Evolutionary conservation across 2,329 filamentous ascomycete genomes (phyloP).

Genomic region (Trichophaea hybrida): DNA sequence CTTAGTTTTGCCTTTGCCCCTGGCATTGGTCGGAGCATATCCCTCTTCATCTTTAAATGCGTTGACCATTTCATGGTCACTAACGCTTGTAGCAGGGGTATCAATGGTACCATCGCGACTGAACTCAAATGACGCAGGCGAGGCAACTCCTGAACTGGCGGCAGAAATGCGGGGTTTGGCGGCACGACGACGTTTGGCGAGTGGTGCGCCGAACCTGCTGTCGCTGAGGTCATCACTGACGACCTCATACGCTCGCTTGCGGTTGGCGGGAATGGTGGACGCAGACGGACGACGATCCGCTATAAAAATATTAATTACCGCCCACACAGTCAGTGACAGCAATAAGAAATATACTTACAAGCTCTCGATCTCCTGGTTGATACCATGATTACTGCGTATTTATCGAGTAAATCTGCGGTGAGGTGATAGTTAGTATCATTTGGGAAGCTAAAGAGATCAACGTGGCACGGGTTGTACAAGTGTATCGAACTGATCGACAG

Average conservation of each 20-base stretch:
- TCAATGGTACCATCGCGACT: slow-evolving; percentile 7
- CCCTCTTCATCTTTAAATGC: background rate
- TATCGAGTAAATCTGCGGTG: no score
- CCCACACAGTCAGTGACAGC: no score
- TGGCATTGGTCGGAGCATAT: background rate
- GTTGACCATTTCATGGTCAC: background rate
- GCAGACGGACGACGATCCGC: no score
- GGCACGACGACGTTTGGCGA: background rate
- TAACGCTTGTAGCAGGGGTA: slow-evolving; percentile 15
- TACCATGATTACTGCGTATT: no score
- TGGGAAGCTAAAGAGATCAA: no score
- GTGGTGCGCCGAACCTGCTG: background rate
- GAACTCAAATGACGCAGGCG: background rate
- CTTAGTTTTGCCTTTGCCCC: background rate
- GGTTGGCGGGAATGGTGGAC: no score
- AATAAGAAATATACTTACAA: no score
- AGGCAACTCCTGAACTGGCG: background rate
- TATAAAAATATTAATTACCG: no score
- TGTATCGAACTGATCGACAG: no score
- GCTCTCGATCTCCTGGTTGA: no score
- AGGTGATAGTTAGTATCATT: no score
- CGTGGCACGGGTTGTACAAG: no score
- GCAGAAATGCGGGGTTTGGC: background rate
- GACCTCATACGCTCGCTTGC: background rate
- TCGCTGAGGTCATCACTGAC: background rate